Evolutionary conservation across 768 basidiomycete species (phyloP), one percentile per base, ranked within the genome.

Genomic region (Chiua virens): DNA sequence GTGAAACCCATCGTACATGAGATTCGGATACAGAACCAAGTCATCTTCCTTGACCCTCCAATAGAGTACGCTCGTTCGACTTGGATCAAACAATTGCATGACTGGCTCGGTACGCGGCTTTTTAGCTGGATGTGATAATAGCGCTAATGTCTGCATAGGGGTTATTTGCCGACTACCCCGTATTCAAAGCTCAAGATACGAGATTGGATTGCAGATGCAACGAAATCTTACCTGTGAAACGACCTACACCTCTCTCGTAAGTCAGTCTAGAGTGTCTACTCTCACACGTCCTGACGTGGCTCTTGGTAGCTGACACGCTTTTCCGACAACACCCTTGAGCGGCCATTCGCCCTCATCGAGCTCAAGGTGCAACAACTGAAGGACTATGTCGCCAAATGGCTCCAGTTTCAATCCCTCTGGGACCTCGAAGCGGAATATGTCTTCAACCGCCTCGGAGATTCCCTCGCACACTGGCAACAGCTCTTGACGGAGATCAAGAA

Each of bases 331-430:
- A 85, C 86, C 0, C 79, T 98, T 2, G 81, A 86, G 59, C 81
- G 82, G 27, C 92, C 96, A 0, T 93, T 99, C 68, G 70, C 80
- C 0, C 76, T 97, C 22, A 87, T 99, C 61, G 94, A 98, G 70
- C 75, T 71, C 59, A 97, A 97, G 71, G 85, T 94, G 15, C 86
- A 88, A 50, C 84, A 91, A 54, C 79, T 99, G 47, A 86, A 80
- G 59, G 86, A 87, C 41, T 99, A 99, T 70, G 93, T 98, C 44
- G 90, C 79, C 52, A 97, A 97, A 73, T 99, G 97, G 97, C 81
- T 98, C 0, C 95, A 96, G 63, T 98, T 99, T 81, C 97, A 98
- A 71, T 96, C 96, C 0, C 78, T 98, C 0, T 98, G 96, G 97
- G 97, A 99, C 67, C 83, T 98, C 37, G 94, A 98, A 71, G 82